These are phyloP conservation scores for Trametes sp. DNA, from an alignment of 1,284 basidiomycete species.

Conservation along the genomic window DNA sequence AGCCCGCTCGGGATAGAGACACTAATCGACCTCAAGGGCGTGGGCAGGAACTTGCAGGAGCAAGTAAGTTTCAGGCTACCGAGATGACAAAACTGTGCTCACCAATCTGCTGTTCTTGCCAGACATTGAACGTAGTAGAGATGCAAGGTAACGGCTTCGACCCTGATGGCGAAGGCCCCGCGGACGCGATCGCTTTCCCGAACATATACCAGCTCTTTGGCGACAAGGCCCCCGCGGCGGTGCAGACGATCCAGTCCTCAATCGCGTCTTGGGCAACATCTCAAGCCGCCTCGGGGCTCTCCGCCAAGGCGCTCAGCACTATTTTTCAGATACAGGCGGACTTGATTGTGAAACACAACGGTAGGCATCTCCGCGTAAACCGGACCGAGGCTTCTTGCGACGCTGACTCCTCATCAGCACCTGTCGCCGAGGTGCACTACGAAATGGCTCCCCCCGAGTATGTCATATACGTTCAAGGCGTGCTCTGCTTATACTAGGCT, in stretches of 20 bases:
- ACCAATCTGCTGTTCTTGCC: neutral
- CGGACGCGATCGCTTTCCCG: slow-evolving; percentile 52
- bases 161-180: slow-evolving; percentile 37
- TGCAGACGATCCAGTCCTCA: slow-evolving; percentile 45
- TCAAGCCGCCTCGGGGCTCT: slow-evolving; percentile 49
- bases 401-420: slow-evolving; percentile 42
- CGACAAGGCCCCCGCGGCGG: slow-evolving; percentile 40
- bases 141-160: slow-evolving; percentile 44
- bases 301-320: slow-evolving; percentile 47
- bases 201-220: slow-evolving; percentile 56
- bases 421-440: slow-evolving; percentile 48
- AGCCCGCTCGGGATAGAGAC: slow-evolving; percentile 48
- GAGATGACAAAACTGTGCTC: neutral
- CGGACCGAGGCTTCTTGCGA: no score
- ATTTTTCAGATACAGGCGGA: slow-evolving; percentile 53
- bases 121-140: slow-evolving; percentile 51
- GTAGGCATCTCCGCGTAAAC: slow-evolving; percentile 32
- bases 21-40: slow-evolving; percentile 48
- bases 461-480: slow-evolving; percentile 30
- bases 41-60: slow-evolving; percentile 57
- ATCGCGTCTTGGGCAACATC: slow-evolving; percentile 49
- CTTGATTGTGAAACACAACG: slow-evolving; percentile 52
- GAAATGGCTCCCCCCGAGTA: slow-evolving; percentile 32
- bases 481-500: neutral
- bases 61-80: slow-evolving; percentile 39